phyloP scores from a whole-genome alignment of 2,329 filamentous ascomycete genomes.

The Aspergillus pseudoterreus region DNA sequence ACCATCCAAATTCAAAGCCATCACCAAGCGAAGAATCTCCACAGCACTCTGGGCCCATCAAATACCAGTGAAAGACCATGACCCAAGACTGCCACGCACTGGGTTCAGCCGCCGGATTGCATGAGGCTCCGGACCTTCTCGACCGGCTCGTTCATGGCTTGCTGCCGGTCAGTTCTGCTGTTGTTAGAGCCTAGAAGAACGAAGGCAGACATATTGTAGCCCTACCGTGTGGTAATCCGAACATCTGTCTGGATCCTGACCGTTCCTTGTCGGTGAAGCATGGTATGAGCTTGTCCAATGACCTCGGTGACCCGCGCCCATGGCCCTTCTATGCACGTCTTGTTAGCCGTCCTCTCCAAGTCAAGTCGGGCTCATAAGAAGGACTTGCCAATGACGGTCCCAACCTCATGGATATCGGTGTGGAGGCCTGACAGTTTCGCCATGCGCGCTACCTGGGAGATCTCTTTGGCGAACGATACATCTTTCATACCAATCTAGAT shows the following conservation, averaged over 20 bases:
- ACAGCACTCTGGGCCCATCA: no score
- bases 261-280: constrained; percentile 70
- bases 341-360: neutral
- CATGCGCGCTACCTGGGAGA: constrained; percentile 78
- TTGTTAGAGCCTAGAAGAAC: neutral
- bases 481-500: constrained; percentile 64
- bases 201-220: neutral
- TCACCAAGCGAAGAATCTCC: no score
- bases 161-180: constrained; percentile 71
- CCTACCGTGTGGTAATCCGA: constrained; percentile 69
- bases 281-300: constrained; percentile 72
- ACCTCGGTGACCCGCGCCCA: constrained; percentile 81
- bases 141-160: constrained; percentile 54
- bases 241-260: constrained; percentile 80
- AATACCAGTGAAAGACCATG: no score
- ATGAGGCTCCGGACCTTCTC: neutral
- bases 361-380: neutral
- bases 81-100: no score
- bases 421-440: constrained; percentile 71
- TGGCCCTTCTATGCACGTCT: constrained; percentile 62
- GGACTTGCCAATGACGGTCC: constrained; percentile 73
- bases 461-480: constrained; percentile 70
- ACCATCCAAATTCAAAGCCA: no score
- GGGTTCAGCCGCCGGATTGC: neutral
- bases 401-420: constrained; percentile 82